These are phyloP conservation scores for Mortierella alpina DNA, from an alignment of 192 early-diverging fungal species.

Conservation along the genomic window DNA sequence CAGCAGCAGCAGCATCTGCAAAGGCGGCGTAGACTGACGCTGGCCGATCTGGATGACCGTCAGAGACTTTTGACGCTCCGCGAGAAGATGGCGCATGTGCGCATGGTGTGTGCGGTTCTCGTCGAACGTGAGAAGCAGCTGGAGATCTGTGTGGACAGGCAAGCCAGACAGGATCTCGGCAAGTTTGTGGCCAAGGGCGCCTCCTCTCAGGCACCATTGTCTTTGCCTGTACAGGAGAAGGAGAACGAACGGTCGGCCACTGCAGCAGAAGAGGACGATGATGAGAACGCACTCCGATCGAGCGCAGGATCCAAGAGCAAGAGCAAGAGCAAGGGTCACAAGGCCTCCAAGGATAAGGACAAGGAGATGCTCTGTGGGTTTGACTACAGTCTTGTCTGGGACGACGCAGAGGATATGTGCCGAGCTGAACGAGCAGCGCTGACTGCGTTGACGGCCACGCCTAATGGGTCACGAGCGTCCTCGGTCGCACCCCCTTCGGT, in stretches of 20 bases:
- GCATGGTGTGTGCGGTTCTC: conserved; percentile 27
- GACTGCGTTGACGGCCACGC: conserved; percentile 13
- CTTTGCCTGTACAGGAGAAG: background rate
- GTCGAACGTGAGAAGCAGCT: conserved; percentile 35
- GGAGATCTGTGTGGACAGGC: conserved; percentile 34
- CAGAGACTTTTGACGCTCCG: conserved; percentile 50
- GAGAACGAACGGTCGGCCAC: background rate
- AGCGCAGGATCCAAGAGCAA: conserved; percentile 23
- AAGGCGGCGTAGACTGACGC: conserved; percentile 38
- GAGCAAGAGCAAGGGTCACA: conserved; percentile 13
- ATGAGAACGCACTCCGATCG: conserved; percentile 5
- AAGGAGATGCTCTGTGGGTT: conserved; percentile 58
- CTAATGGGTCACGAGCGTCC: conserved; percentile 33
- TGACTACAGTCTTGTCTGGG: conserved; percentile 59
- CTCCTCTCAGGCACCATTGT: background rate
- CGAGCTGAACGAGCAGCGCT: conserved; percentile 17
- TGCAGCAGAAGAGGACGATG: conserved; percentile 22
- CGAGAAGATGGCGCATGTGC: conserved; percentile 40
- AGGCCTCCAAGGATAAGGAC: conserved; percentile 29
- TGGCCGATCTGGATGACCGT: conserved; percentile 59
- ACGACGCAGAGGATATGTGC: conserved; percentile 41
- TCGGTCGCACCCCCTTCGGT: conserved; percentile 36
- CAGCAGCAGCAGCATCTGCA: conserved; percentile 39
- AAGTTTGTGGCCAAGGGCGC: background rate
- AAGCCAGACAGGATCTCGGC: conserved; percentile 30